Conservation (phyloP, 2,329 filamentous ascomycete species). For the Xylaria sp. region DNA sequence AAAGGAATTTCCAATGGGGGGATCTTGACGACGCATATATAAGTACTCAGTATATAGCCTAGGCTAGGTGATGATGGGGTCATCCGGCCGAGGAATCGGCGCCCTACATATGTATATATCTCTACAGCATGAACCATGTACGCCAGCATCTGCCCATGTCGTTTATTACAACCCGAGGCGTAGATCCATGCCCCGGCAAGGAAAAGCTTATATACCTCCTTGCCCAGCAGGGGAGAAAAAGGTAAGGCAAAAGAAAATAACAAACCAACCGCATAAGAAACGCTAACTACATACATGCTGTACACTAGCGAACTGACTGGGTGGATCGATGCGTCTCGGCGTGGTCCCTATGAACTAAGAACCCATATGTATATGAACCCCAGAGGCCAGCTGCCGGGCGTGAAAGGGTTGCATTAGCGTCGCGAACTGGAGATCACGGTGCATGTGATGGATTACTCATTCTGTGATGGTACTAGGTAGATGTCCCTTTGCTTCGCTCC, state of each 20-base stretch:
- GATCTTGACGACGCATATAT: too few relatives aligned
- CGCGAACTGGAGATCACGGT: neutral
- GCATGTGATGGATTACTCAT: slow-evolving; percentile 12
- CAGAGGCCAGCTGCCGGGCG: too few relatives aligned
- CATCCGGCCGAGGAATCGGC: neutral
- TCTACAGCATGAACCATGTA: slow-evolving; percentile 3
- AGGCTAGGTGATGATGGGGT: too few relatives aligned
- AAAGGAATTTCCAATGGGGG: too few relatives aligned
- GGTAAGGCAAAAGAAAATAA: neutral
- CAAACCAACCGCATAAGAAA: too few relatives aligned
- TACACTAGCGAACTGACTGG: too few relatives aligned
- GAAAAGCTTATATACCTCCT: slow-evolving; percentile 4
- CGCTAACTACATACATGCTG: too few relatives aligned
- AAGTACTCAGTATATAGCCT: too few relatives aligned
- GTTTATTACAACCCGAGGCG: slow-evolving; percentile 5
- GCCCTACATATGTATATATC: neutral
- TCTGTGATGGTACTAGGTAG: slow-evolving; percentile 1
- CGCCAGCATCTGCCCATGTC: neutral
- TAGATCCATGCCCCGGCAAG: neutral
- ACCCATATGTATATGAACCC: neutral
- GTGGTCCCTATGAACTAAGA: too few relatives aligned
- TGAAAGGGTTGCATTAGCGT: slow-evolving; percentile 27
- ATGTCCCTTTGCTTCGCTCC: neutral
- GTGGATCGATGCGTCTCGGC: too few relatives aligned
- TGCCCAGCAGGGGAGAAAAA: neutral